Conservation (phyloP, 2,329 filamentous ascomycete species). For the Lasiodiplodia hormozganensis region DNA sequence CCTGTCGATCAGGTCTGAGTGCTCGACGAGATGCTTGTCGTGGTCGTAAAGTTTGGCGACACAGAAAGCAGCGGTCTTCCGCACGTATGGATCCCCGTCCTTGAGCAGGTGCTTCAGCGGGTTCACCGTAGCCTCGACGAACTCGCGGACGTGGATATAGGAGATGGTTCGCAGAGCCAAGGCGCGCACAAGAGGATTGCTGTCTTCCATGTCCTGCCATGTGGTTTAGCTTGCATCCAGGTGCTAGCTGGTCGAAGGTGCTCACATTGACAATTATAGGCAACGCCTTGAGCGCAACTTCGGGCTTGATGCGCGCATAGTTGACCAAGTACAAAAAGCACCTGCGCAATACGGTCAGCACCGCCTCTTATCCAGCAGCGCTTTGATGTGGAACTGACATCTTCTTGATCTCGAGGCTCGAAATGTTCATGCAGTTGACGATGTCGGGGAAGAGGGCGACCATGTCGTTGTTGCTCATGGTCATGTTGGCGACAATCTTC, state of each 20-base stretch:
- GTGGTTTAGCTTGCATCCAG: slow-evolving; percentile 20
- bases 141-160: slow-evolving; percentile 95
- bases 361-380: not conserved
- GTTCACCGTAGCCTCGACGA: slow-evolving; percentile 87
- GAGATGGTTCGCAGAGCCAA: slow-evolving; percentile 94
- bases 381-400: slow-evolving; percentile 68
- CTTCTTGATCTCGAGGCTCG: slow-evolving; percentile 98
- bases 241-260: not conserved
- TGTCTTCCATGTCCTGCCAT: slow-evolving; percentile 85
- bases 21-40: slow-evolving; percentile 87
- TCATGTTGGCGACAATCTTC: slow-evolving; percentile 99
- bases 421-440: slow-evolving; percentile 92
- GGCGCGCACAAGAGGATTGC: slow-evolving; percentile 89
- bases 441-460: slow-evolving; percentile 95
- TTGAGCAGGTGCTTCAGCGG: slow-evolving; percentile 83
- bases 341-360: slow-evolving; percentile 61
- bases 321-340: slow-evolving; percentile 98
- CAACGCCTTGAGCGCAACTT: slow-evolving; percentile 91
- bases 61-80: slow-evolving; percentile 95
- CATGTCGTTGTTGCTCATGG: slow-evolving; percentile 99
- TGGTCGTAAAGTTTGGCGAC: slow-evolving; percentile 99
- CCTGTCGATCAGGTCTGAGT: slow-evolving; percentile 88
- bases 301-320: slow-evolving; percentile 92
- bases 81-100: slow-evolving; percentile 92
- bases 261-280: slow-evolving; percentile 81